Conservation (phyloP, 169 alveolate species). For the Cryptosporidium sp. region DNA sequence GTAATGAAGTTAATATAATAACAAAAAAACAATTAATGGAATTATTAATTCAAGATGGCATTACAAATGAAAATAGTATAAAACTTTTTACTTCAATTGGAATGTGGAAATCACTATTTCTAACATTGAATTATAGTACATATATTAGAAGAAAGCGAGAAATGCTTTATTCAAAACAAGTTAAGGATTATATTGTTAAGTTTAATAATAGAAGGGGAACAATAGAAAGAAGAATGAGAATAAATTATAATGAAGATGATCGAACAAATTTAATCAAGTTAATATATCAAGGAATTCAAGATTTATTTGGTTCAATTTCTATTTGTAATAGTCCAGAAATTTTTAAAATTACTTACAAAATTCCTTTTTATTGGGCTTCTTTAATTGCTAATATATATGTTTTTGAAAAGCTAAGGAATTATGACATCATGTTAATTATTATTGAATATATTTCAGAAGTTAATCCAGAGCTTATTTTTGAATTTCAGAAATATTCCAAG, state of each 20-base stretch:
- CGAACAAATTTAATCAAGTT: background rate
- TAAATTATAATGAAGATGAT: slow-evolving; percentile 1
- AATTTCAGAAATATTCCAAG: background rate
- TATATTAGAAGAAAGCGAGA: slow-evolving; percentile 56
- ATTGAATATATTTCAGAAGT: slow-evolving; percentile 63
- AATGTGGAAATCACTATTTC: slow-evolving; percentile 66
- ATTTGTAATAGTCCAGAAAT: background rate
- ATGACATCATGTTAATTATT: slow-evolving; percentile 9
- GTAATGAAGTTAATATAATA: slow-evolving; percentile 13
- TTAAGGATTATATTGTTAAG: slow-evolving; percentile 2
- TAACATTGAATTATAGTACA: slow-evolving; percentile 32
- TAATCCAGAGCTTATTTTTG: slow-evolving; percentile 63
- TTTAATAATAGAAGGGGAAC: slow-evolving; percentile 35
- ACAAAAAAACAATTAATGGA: background rate
- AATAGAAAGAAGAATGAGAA: slow-evolving; percentile 29
- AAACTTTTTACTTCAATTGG: slow-evolving; percentile 39
- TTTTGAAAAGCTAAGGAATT: slow-evolving; percentile 6
- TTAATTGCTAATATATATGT: slow-evolving; percentile 16
- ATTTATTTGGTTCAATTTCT: background rate
- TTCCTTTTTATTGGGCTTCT: slow-evolving; percentile 60
- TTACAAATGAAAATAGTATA: background rate
- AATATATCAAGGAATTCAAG: slow-evolving; percentile 23
- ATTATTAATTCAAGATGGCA: slow-evolving; percentile 21
- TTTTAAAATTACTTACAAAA: slow-evolving; percentile 21
- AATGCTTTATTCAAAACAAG: slow-evolving; percentile 42